Percentiles rank a stretch among this genome's conserved stretches.
Evolutionary conservation across 208 protist species (phyloP).

Genomic region (Phytomonas sp.): DNA sequence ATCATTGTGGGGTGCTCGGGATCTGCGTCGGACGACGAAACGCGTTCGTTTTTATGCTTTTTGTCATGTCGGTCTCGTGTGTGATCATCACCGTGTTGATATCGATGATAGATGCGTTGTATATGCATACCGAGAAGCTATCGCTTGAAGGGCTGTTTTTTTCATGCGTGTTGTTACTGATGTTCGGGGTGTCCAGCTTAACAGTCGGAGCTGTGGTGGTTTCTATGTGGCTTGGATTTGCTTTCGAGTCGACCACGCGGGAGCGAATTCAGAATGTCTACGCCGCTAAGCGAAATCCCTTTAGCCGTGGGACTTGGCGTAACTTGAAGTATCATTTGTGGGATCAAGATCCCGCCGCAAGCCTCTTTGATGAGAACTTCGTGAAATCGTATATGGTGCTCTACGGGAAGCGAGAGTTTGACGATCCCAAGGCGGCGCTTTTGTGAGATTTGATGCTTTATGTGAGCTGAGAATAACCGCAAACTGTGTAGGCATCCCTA

Average conservation of each 20-base stretch:
- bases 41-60: slow-evolving; percentile 51
- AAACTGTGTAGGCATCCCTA: no score
- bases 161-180: slow-evolving; percentile 14
- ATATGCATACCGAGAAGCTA: slow-evolving; percentile 18
- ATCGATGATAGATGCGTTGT: slow-evolving; percentile 22
- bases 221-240: slow-evolving; percentile 27
- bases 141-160: slow-evolving; percentile 11
- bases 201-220: slow-evolving; percentile 17
- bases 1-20: slow-evolving; percentile 85
- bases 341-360: slow-evolving; percentile 23
- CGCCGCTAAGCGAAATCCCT: slow-evolving; percentile 57
- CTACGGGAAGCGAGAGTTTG: slow-evolving; percentile 27
- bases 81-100: slow-evolving; percentile 21
- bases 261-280: slow-evolving; percentile 73
- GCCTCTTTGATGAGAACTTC: slow-evolving; percentile 68
- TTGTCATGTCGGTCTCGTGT: slow-evolving; percentile 26
- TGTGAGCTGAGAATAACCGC: slow-evolving; percentile 4
- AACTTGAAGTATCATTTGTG: slow-evolving; percentile 51
- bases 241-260: slow-evolving; percentile 43
- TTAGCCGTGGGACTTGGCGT: slow-evolving; percentile 30
- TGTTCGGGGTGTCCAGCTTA: slow-evolving; percentile 18
- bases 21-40: slow-evolving; percentile 74
- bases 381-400: slow-evolving; percentile 38
- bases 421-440: slow-evolving; percentile 8
- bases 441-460: slow-evolving; percentile 21